Base-by-base conservation (phyloP, 2,329 filamentous ascomycete species). In the Colletotrichum sp. region DNA sequence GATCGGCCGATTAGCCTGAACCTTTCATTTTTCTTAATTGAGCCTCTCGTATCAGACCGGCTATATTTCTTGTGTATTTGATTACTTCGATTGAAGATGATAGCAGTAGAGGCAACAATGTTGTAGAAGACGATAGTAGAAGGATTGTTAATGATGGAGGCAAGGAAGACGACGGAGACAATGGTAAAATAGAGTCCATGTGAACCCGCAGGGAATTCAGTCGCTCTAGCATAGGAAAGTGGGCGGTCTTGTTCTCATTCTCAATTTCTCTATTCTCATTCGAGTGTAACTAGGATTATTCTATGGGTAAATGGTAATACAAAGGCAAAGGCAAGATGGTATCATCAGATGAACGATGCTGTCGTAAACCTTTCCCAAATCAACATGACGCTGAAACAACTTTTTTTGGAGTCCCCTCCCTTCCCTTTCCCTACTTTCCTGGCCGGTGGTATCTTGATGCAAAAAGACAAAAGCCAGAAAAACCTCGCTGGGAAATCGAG, bases 291-390 rank as follows among this genome's bases (percentile, higher is more conserved):
- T 68, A 63, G 24, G 36, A 70, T 55, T 70, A 70, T 32, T 63
- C 28, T 70, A 8, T 62, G 24, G 16, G n/a, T 24, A 21, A 30
- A 70, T 70, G 68, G 68, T 32, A 62, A 32, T 30, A 62, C 9
- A 62, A 62, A 34, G 26, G 59, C 59, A 21, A 63, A 70, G 36
- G 57, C 57, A 49, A 63, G 52, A 63, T 63, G 68, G 26, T 70
- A 70, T 63, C 68, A 70, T 70, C 28, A 62, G 36, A 70, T 52
- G 68, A 69, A 55, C 36, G 55, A 63, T 63, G 57, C 66, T 69
- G 34, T 69, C 55, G 28, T 70, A n/a, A 30, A 70, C 26, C 55
- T 32, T 62, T 32, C 26, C 66, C 65, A 57, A 55, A 63, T 63
- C 24, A 59, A 34, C 9, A 59, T 39, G 52, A 55, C 57, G 68